phyloP scores from a whole-genome alignment of 2,329 filamentous ascomycete genomes.

The Colletotrichum eremochloae region DNA sequence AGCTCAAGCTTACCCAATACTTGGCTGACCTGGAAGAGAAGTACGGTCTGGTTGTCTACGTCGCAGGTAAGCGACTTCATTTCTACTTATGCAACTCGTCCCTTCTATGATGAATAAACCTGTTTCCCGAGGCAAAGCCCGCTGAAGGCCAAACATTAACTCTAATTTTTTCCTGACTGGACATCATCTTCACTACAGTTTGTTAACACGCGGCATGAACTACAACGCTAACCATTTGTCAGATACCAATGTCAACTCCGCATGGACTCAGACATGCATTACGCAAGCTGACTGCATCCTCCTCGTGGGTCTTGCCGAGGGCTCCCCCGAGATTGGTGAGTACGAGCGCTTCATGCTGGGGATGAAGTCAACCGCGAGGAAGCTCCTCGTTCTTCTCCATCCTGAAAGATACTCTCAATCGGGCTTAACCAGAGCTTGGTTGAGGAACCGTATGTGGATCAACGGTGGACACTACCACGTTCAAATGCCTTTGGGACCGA shows the following conservation, averaged over 20 bases:
- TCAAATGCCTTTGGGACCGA: conserved; percentile 89
- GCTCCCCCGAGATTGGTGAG: conserved; percentile 90
- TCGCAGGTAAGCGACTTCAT: conserved; percentile 73
- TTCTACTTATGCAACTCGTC: conserved; percentile 17
- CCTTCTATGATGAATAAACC: conserved; percentile 64
- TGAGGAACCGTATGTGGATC: conserved; percentile 95
- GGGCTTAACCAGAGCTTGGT: conserved; percentile 88
- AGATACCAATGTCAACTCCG: conserved; percentile 97
- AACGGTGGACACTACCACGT: conserved; percentile 98
- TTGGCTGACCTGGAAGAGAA: conserved; percentile 97
- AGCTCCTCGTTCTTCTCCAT: conserved; percentile 91
- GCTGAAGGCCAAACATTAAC: conserved; percentile 68
- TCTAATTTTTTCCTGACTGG: conserved; percentile 78
- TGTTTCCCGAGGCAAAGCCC: conserved; percentile 64
- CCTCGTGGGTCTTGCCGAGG: conserved; percentile 90
- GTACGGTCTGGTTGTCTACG: conserved; percentile 93
- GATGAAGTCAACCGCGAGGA: conserved; percentile 96
- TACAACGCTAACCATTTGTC: conserved; percentile 48
- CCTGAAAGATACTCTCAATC: conserved; percentile 87
- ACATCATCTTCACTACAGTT: conserved; percentile 30
- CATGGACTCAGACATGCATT: conserved; percentile 98
- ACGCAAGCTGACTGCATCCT: conserved; percentile 96
- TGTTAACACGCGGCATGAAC: neutral
- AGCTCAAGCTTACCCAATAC: conserved; percentile 94
- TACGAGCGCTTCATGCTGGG: conserved; percentile 97